Base-by-base conservation (phyloP, 1,284 basidiomycete genomes). In the Marasmius fiardii region DNA sequence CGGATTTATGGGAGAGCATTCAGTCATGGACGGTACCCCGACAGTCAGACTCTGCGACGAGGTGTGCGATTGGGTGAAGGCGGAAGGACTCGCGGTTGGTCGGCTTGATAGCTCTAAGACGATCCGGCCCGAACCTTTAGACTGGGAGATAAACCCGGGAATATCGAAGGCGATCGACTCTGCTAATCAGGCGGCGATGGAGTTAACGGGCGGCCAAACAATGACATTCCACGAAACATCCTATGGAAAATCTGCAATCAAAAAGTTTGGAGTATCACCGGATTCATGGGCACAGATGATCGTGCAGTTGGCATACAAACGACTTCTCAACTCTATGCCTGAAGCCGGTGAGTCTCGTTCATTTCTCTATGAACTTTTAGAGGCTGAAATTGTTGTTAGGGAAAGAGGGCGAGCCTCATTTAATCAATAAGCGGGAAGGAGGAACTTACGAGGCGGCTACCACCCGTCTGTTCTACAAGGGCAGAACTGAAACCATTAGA, bases 201-300 rank as follows among this genome's bases (percentile, higher is more conserved):
- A 80, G 50, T 83, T 94, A 52, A 79, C 87, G 53, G 76, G 80
- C 37, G 78, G 80, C 23, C 93, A 95, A 66, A 78, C 79, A 51
- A 74, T 96, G 58, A 72, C 76, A 26, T 85, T 88, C 67, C 68
- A 84, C 58, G 77, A 82, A 54, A 94, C 92, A 12, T 69, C 75
- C 3, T 96, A 95, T 65, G 94, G 94, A 21, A 95, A 95, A 72
- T 81, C 81, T 34, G 83, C 84, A n/a, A 90, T 96, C 75, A 96
- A 96, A 77, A 73, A 78, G 52, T 92, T 90, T 66, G 86, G 89
- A 48, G 84, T 90, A 23, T 90, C 89, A 20, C 93, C 93, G 1
- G 94, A 96, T 67, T 90, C 89, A n/a, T 96, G 93, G 92, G 85
- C 89, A 28, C 94, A 96, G 74, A 88, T 95, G 83, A 73, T 90